Percentiles rank a stretch among this genome's conserved stretches.
phyloP scores from a whole-genome alignment of 169 alveolate species.

The Miamiensis avidus region DNA sequence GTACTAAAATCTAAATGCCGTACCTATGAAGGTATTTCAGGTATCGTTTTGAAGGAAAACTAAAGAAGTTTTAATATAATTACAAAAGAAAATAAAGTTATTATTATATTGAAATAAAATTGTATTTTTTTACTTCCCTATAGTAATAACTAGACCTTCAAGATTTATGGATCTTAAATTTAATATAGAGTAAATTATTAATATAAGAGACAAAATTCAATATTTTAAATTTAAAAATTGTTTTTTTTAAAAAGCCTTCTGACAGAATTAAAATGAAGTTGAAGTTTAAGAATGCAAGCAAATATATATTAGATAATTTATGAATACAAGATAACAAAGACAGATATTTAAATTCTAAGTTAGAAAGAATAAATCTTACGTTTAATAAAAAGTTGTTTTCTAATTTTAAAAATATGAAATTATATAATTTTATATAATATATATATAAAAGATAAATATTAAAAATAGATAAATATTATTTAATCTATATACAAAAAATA shows the following conservation, averaged over 20 bases:
- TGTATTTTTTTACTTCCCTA: background rate
- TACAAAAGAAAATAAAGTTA: background rate
- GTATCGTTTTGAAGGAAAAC: background rate
- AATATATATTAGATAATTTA: background rate
- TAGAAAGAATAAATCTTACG: background rate
- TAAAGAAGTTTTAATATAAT: background rate
- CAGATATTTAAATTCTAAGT: too few species aligned
- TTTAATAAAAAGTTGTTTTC: too few species aligned
- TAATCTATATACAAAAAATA: too few species aligned
- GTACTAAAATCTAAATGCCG: background rate
- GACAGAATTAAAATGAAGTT: background rate
- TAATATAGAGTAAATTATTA: background rate
- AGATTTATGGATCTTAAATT: background rate
- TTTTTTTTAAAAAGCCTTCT: background rate
- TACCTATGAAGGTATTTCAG: background rate
- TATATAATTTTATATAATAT: too few species aligned
- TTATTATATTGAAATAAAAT: too few species aligned
- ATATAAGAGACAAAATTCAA: too few species aligned
- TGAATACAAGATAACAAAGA: too few species aligned
- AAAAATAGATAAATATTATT: too few species aligned
- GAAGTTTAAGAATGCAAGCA: background rate
- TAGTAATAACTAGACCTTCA: background rate
- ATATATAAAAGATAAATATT: too few species aligned
- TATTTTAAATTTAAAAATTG: too few species aligned
- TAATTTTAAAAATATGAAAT: too few species aligned